A percentile compares a stretch with the other conserved stretches of the same genome.
Evolutionary conservation across 768 basidiomycete species (phyloP).

Genomic region (Pulveroboletus sp.): DNA sequence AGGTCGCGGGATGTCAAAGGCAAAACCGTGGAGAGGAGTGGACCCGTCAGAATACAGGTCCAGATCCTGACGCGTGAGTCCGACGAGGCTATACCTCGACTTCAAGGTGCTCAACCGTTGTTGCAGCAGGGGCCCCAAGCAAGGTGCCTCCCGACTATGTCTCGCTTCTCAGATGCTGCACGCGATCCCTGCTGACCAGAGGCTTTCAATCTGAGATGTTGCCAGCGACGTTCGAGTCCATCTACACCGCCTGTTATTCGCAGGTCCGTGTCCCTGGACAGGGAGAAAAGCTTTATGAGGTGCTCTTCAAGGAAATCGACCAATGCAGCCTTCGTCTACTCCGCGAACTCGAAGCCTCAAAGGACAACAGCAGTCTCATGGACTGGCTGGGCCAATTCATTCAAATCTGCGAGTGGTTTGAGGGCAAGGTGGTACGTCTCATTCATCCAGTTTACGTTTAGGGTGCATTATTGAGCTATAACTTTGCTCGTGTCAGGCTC

Average conservation of each 20-base stretch:
- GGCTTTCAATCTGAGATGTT: slow-evolving; percentile 29
- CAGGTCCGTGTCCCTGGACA: slow-evolving; percentile 48
- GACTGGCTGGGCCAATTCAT: slow-evolving; percentile 60
- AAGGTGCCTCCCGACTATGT: slow-evolving; percentile 17
- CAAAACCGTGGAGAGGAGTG: slow-evolving; percentile 24
- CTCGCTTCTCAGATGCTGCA: slow-evolving; percentile 33
- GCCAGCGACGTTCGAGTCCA: slow-evolving; percentile 48
- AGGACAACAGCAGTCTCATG: slow-evolving; percentile 26
- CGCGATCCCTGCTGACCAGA: slow-evolving; percentile 39
- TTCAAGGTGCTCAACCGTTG: neutral
- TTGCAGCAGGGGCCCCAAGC: slow-evolving; percentile 9
- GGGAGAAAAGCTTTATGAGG: slow-evolving; percentile 56
- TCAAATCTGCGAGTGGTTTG: slow-evolving; percentile 56
- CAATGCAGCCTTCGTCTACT: slow-evolving; percentile 42
- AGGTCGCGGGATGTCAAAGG: slow-evolving; percentile 40
- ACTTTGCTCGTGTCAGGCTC: slow-evolving; percentile 33
- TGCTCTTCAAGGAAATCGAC: slow-evolving; percentile 57
- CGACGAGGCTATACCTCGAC: neutral
- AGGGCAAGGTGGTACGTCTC: slow-evolving; percentile 53
- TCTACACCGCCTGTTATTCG: slow-evolving; percentile 54
- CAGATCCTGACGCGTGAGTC: slow-evolving; percentile 39
- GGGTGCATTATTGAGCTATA: neutral
- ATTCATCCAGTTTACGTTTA: neutral
- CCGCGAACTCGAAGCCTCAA: slow-evolving; percentile 30
- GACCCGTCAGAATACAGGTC: slow-evolving; percentile 46